Percentiles rank a stretch among this genome's conserved stretches.
phyloP scores from a whole-genome alignment of 2,329 filamentous ascomycete species.

The Teratosphaeriaceae sp. region DNA sequence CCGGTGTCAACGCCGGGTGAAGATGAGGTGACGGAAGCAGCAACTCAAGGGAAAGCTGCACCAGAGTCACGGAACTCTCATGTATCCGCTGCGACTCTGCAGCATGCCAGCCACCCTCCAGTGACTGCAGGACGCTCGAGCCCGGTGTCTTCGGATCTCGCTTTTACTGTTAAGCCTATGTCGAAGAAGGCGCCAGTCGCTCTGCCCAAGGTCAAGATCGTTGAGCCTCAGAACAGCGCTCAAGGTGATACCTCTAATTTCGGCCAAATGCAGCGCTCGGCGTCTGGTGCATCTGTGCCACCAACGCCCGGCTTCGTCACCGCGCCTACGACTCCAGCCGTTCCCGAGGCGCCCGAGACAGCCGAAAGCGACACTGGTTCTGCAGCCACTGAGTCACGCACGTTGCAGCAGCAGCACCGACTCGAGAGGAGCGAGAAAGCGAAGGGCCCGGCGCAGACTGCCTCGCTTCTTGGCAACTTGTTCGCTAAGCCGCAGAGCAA shows the following conservation, averaged over 20 bases:
- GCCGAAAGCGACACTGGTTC: background rate
- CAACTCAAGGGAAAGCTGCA: background rate
- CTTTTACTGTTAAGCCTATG: background rate
- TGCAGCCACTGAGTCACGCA: background rate
- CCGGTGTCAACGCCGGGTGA: background rate
- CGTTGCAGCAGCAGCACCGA: background rate
- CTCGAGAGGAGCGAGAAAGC: constrained; percentile 17
- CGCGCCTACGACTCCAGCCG: constrained; percentile 19
- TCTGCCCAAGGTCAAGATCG: constrained; percentile 8
- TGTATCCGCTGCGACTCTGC: background rate
- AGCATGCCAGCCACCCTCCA: background rate
- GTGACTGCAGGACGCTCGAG: background rate
- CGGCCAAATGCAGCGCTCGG: constrained; percentile 8
- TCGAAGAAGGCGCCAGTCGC: constrained; percentile 11
- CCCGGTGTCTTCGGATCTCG: background rate
- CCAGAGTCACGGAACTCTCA: background rate
- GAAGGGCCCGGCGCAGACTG: constrained; percentile 31
- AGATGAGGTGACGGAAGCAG: background rate
- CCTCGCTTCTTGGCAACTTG: constrained; percentile 23
- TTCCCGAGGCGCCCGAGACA: constrained; percentile 3
- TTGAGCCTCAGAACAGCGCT: constrained; percentile 3
- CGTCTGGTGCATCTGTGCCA: constrained; percentile 12
- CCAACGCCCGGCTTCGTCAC: constrained; percentile 15
- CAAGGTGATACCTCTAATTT: background rate
- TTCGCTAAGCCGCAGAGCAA: constrained; percentile 20